These are phyloP conservation scores for Aspergillus hancockii DNA, from an alignment of 495 filamentous ascomycete species.

Conservation along the genomic window DNA sequence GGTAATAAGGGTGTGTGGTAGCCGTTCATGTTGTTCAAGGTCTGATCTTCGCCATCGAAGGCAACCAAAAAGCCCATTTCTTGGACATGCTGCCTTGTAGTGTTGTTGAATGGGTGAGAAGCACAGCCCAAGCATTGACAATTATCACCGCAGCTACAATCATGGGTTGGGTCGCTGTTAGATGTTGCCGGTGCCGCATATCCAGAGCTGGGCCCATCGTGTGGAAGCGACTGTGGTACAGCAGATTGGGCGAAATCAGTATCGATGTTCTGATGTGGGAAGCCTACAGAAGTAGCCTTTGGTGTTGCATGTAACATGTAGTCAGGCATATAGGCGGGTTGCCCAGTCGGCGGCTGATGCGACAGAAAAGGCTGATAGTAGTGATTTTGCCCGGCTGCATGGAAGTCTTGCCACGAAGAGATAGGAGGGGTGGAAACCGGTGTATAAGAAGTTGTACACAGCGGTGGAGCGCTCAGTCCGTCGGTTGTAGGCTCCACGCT, in stretches of 20 bases:
- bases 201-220: constrained; percentile 15
- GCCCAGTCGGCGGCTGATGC: constrained; percentile 14
- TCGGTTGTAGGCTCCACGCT: not conserved
- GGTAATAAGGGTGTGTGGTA: constrained; percentile 14
- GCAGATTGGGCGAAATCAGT: constrained; percentile 20
- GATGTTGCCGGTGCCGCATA: constrained; percentile 12
- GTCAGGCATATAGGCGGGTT: constrained; percentile 17
- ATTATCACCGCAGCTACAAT: constrained; percentile 64
- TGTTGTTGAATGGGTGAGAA: constrained; percentile 70
- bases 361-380: constrained; percentile 24
- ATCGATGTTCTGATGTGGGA: constrained; percentile 17
- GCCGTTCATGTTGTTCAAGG: constrained; percentile 18
- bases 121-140: constrained; percentile 72
- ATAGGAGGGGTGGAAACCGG: constrained; percentile 21
- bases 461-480: constrained; percentile 3
- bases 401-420: constrained; percentile 27
- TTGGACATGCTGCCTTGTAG: constrained; percentile 65
- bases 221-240: constrained; percentile 18
- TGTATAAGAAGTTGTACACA: constrained; percentile 21
- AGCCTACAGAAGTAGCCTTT: constrained; percentile 11
- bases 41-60: constrained; percentile 33
- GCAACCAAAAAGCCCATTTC: constrained; percentile 49
- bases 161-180: constrained; percentile 36
- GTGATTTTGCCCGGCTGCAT: constrained; percentile 14
- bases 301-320: constrained; percentile 18